These are phyloP conservation scores for Fusarium stilboides DNA, from an alignment of 2,329 filamentous ascomycete species.

Conservation along the genomic window DNA sequence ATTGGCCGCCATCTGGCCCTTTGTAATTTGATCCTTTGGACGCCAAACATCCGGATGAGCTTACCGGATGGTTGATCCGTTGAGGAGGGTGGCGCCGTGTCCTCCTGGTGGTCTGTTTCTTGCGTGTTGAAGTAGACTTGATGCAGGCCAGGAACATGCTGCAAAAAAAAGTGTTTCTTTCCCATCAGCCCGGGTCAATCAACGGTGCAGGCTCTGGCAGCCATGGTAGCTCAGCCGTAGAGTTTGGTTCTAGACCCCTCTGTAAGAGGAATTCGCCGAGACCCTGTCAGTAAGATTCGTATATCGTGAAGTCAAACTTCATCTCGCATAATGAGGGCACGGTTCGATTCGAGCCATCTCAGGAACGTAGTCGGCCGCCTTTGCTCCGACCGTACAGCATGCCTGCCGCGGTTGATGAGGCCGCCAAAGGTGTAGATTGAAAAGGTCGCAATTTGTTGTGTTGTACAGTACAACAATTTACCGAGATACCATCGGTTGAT, in stretches of 20 bases:
- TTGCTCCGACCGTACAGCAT: constrained; percentile 10
- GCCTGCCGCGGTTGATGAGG: constrained; percentile 9
- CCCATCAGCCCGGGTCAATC: constrained; percentile 41
- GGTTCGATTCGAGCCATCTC: constrained; percentile 14
- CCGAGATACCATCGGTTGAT: constrained; percentile 7
- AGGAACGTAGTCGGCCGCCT: constrained; percentile 10
- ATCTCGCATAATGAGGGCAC: constrained; percentile 26
- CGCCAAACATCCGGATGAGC: constrained; percentile 17
- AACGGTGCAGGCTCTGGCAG: constrained; percentile 21
- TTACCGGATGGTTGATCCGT: constrained; percentile 23
- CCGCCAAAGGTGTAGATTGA: constrained; percentile 10
- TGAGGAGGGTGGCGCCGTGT: constrained; percentile 24
- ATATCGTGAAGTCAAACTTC: constrained; percentile 9
- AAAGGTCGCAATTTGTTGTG: constrained; percentile 4
- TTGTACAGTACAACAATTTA: constrained; percentile 5
- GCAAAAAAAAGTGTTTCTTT: constrained; percentile 35
- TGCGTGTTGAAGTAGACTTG: constrained; percentile 5
- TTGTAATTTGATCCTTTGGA: constrained; percentile 34
- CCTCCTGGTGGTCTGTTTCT: constrained; percentile 28
- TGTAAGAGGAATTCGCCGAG: constrained; percentile 24
- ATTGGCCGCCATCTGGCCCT: constrained; percentile 33
- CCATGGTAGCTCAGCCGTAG: neutral
- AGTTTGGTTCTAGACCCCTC: constrained; percentile 3
- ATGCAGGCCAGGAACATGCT: constrained; percentile 21
- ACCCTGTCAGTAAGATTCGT: constrained; percentile 8